Conservation (phyloP, 2,329 filamentous ascomycete species). For the Dactylella cylindrospora region DNA sequence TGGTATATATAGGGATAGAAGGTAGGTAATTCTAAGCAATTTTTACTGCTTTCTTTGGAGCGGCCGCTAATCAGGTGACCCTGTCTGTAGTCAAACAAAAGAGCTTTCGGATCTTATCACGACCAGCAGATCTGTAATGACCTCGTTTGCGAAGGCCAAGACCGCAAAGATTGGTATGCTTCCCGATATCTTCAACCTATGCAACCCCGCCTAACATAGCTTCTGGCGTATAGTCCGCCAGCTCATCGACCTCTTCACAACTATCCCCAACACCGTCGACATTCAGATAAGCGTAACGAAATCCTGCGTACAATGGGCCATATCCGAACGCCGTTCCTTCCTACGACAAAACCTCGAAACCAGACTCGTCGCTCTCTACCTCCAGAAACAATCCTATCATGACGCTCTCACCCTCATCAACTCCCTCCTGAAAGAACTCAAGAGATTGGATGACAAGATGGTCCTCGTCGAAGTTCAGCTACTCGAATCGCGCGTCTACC, state of each 20-base stretch:
- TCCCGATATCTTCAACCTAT: not conserved
- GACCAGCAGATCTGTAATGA: slow-evolving; percentile 85
- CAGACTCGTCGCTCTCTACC: slow-evolving; percentile 87
- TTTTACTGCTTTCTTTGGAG: not conserved
- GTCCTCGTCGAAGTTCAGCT: slow-evolving; percentile 97
- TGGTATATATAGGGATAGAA: slow-evolving; percentile 87
- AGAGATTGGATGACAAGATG: slow-evolving; percentile 97
- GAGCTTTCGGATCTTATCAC: slow-evolving; percentile 88
- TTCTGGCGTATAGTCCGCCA: slow-evolving; percentile 70
- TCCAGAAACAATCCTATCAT: slow-evolving; percentile 97
- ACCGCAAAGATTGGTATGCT: slow-evolving; percentile 89
- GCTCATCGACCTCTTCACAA: slow-evolving; percentile 89
- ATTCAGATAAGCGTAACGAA: slow-evolving; percentile 93
- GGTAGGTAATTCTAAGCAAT: slow-evolving; percentile 65
- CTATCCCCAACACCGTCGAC: slow-evolving; percentile 92
- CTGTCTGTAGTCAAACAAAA: slow-evolving; percentile 59
- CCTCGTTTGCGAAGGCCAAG: slow-evolving; percentile 97
- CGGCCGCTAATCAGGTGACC: slow-evolving; percentile 4
- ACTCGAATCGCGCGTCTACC: slow-evolving; percentile 94
- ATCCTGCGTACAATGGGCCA: slow-evolving; percentile 99
- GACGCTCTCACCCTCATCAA: slow-evolving; percentile 97
- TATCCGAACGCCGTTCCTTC: slow-evolving; percentile 90
- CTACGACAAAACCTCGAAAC: slow-evolving; percentile 97
- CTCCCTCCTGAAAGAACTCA: slow-evolving; percentile 89
- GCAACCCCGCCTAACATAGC: not conserved